phyloP scores from a whole-genome alignment of 148 eudicot species.

The Polygonum aviculare region DNA sequence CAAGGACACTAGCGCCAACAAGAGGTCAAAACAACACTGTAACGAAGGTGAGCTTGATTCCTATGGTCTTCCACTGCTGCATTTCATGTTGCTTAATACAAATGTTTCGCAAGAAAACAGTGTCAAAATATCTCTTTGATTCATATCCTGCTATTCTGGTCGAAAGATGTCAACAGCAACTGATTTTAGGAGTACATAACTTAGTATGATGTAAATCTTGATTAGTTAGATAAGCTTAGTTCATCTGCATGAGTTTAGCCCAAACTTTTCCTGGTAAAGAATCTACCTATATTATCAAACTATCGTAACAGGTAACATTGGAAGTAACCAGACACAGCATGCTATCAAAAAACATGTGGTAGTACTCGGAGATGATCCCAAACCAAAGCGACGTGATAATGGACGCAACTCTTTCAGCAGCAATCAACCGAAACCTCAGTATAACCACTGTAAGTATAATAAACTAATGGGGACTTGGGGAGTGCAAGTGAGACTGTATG shows the following conservation, averaged over 20 bases:
- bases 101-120: background rate
- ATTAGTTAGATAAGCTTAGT: background rate
- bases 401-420: constrained; percentile 9
- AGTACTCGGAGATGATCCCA: constrained; percentile 67
- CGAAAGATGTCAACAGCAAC: background rate
- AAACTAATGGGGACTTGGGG: background rate
- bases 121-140: background rate
- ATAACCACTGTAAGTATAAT: constrained; percentile 61
- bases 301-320: constrained; percentile 6
- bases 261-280: background rate
- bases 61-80: background rate
- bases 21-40: background rate
- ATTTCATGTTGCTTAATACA: background rate
- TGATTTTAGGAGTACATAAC: background rate
- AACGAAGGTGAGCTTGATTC: background rate
- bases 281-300: background rate
- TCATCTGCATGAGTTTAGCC: background rate
- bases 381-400: constrained; percentile 21
- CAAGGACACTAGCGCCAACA: background rate
- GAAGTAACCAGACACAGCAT: constrained; percentile 18
- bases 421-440: constrained; percentile 39
- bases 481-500: background rate
- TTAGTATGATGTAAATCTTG: background rate
- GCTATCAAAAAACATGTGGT: constrained; percentile 34
- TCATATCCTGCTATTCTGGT: background rate